A percentile compares a stretch with the other conserved stretches of the same genome.
Evolutionary conservation across 179 eudicot species (phyloP).

Genomic region (Beta lomatogona): DNA sequence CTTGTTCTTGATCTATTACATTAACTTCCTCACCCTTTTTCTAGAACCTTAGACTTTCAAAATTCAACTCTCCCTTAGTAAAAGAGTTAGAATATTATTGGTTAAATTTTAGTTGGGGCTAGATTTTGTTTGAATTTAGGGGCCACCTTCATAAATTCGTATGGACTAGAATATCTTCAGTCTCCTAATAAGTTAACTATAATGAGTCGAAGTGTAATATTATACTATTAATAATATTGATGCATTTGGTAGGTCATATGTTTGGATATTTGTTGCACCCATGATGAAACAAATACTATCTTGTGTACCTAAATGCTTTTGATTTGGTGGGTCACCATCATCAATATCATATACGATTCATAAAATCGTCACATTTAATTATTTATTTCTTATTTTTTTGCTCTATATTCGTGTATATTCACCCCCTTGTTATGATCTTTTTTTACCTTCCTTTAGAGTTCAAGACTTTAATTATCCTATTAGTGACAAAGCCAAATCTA

Average conservation of each 20-base stretch:
- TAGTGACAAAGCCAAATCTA: no score
- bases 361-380: neutral
- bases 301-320: conserved; percentile 23
- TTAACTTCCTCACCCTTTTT: neutral
- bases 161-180: no score
- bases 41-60: conserved; percentile 3
- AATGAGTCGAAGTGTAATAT: no score
- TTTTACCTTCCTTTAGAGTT: no score
- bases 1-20: neutral
- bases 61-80: neutral
- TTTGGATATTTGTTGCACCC: conserved; percentile 31
- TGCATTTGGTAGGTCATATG: conserved; percentile 31
- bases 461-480: no score
- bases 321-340: conserved; percentile 18
- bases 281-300: conserved; percentile 15
- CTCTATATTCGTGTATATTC: neutral
- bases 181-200: no score
- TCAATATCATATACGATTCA: neutral
- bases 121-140: no score
- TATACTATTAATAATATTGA: no score
- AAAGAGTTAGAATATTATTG: neutral
- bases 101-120: neutral
- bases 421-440: no score
- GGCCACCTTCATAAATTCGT: no score
- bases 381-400: neutral